phyloP scores from a whole-genome alignment of 164 flowering plant genomes.

The Nymphaea colorata region DNA sequence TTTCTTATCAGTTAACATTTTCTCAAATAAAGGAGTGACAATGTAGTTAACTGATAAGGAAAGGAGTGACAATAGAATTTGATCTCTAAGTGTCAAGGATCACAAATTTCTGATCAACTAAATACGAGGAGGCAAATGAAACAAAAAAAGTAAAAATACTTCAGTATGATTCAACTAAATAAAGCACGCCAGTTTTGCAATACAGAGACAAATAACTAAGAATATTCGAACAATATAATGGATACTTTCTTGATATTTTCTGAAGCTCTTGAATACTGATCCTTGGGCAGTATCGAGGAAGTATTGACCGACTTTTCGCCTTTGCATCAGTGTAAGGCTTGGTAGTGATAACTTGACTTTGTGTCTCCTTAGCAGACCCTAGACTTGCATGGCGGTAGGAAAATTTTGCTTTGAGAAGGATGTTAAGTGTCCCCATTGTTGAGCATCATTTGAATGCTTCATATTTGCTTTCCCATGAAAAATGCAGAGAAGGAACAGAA shows the following conservation, averaged over 20 bases:
- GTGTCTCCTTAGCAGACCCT: slow-evolving; percentile 35
- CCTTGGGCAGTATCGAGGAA: slow-evolving; percentile 78
- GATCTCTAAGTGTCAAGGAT: slow-evolving; percentile 61
- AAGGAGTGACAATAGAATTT: slow-evolving; percentile 39
- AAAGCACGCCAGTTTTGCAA: no score
- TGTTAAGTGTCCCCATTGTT: slow-evolving; percentile 24
- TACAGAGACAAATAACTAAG: neutral
- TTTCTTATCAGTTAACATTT: slow-evolving; percentile 62
- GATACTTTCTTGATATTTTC: slow-evolving; percentile 82
- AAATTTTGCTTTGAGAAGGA: slow-evolving; percentile 24
- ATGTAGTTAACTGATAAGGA: no score
- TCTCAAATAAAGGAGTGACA: slow-evolving; percentile 63
- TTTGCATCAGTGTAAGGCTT: slow-evolving; percentile 50
- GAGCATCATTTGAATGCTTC: slow-evolving; percentile 24
- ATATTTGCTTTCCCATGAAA: slow-evolving; percentile 25
- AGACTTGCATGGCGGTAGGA: slow-evolving; percentile 25
- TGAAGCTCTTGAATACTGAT: slow-evolving; percentile 69
- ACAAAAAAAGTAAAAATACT: no score
- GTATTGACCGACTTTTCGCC: slow-evolving; percentile 45
- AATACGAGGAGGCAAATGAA: no score
- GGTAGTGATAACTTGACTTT: slow-evolving; percentile 32
- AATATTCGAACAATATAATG: slow-evolving; percentile 12
- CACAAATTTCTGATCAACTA: neutral
- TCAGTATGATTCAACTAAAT: no score
- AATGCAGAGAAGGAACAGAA: slow-evolving; percentile 25